A percentile compares a stretch with the other conserved stretches of the same genome.
phyloP scores from a whole-genome alignment of 1,284 basidiomycete species.

The Cryptococcus sp. region DNA sequence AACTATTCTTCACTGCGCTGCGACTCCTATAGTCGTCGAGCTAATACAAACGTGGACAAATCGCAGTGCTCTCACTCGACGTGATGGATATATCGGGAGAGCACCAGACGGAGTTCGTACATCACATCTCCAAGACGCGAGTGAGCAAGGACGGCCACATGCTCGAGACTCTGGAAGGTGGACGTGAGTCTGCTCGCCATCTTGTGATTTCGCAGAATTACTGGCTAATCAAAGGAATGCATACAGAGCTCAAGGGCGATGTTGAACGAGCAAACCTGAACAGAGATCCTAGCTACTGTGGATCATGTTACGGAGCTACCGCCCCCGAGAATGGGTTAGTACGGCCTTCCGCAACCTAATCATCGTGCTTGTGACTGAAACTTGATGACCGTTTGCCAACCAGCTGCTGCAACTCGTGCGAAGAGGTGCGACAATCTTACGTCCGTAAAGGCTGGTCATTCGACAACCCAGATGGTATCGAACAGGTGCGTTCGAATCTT shows the following conservation, averaged over 20 bases:
- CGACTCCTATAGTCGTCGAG: no score
- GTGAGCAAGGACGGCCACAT: conserved; percentile 65
- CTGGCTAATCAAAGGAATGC: background rate
- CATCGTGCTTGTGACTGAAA: background rate
- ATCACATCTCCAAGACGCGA: conserved; percentile 85
- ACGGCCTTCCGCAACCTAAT: background rate
- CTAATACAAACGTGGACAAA: background rate
- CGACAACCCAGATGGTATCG: conserved; percentile 82
- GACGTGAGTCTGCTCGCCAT: conserved; percentile 31
- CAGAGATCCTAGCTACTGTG: conserved; percentile 74
- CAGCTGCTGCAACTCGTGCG: conserved; percentile 92
- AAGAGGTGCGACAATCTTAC: conserved; percentile 90
- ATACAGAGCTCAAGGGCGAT: conserved; percentile 72
- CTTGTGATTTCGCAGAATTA: conserved; percentile 3
- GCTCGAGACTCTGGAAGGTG: conserved; percentile 57
- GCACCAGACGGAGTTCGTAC: conserved; percentile 83
- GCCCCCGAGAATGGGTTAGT: conserved; percentile 68
- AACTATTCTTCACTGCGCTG: background rate
- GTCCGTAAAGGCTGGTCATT: conserved; percentile 94
- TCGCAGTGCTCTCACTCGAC: conserved; percentile 86
- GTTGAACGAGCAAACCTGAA: conserved; percentile 72
- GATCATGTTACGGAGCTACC: conserved; percentile 94
- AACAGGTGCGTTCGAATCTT: conserved; percentile 68
- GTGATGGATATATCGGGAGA: conserved; percentile 99
- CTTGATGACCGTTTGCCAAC: background rate